These are phyloP conservation scores for Neonothopanus nambi DNA, from an alignment of 1,284 basidiomycete species.

Conservation along the genomic window DNA sequence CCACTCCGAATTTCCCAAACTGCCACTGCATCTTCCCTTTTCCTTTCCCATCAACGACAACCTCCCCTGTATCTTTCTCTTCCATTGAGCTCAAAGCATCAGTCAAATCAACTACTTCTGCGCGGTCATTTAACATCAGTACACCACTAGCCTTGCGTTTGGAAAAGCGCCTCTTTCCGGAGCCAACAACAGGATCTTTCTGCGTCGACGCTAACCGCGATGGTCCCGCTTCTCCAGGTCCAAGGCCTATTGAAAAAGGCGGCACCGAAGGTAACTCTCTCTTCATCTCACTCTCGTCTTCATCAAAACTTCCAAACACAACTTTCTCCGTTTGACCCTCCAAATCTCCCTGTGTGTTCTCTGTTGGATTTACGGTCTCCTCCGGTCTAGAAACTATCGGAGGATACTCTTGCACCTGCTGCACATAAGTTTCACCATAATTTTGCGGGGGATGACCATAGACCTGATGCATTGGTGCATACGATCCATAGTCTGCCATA, in stretches of 20 bases:
- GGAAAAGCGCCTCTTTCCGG: too few species aligned
- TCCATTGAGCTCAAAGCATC: slow-evolving; percentile 19
- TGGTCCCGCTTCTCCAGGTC: slow-evolving; percentile 40
- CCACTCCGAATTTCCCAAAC: slow-evolving; percentile 50
- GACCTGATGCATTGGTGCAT: background rate
- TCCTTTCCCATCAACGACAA: background rate
- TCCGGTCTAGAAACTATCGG: too few species aligned
- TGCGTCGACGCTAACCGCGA: slow-evolving; percentile 28
- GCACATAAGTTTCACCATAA: background rate
- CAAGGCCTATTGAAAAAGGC: slow-evolving; percentile 47
- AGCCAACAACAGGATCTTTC: slow-evolving; percentile 1
- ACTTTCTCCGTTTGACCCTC: background rate
- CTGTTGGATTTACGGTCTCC: too few species aligned
- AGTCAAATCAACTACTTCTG: slow-evolving; percentile 37
- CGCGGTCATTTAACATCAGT: slow-evolving; percentile 7
- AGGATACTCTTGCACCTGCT: too few species aligned
- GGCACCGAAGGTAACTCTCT: slow-evolving; percentile 25
- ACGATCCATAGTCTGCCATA: background rate
- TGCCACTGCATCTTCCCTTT: slow-evolving; percentile 44
- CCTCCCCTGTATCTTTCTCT: slow-evolving; percentile 7
- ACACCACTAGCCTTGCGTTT: slow-evolving; percentile 9
- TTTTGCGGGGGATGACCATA: background rate
- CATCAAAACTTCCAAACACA: slow-evolving; percentile 9
- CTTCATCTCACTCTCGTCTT: slow-evolving; percentile 26
- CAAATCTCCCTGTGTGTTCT: too few species aligned